Base-by-base conservation (phyloP, 2,329 filamentous ascomycete genomes). In the Arthrinium phaeospermum region DNA sequence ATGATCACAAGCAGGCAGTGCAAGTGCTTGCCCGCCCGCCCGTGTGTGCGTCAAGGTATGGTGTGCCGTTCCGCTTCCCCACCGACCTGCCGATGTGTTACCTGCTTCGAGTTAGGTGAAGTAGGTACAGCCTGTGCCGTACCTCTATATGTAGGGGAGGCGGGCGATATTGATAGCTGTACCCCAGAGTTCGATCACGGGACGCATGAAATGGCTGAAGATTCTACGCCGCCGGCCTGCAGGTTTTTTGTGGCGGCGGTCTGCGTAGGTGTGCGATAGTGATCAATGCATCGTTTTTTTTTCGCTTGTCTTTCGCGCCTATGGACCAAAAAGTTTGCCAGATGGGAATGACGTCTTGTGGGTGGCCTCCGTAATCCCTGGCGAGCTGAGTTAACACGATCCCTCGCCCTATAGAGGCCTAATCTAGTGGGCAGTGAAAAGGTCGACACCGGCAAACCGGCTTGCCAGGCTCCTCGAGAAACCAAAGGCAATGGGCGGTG, bases 321-420 rank as follows among this genome's bases (percentile, higher is more conserved):
- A 16, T 30, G 0, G 51, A 53, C 13, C 13, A 30, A 30, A 57
- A 24, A 41, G 37, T 41, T 57, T 57, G 51, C 30, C 24, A 19
- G 51, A 57, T 16, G 51, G 51, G 51, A 16, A 34, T 57, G 51
- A 61, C 53, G 53, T 61, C 30, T n/a, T 61, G 37, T 41, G 34
- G 53, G 53, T 61, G 53, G 53, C 53, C 53, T 61, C 53, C 53
- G 53, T n/a, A 34, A 61, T 37, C 53, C 53, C 30, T 61, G 30
- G 22, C 53, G 27, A 57, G 53, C 53, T 57, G 19, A 10, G 16
- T 61, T 34, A 16, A 61, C 34, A 19, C 53, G 30, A 61, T 37
- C 16, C 22, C 30, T 37, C 16, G 30, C 30, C 53, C 37, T 41
- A 41, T 41, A 41, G 37, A 41, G 37, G 37, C 37, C 30, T 19